Evolutionary conservation across 805 yeast species (phyloP).

Genomic region (Candida hungchunana): DNA sequence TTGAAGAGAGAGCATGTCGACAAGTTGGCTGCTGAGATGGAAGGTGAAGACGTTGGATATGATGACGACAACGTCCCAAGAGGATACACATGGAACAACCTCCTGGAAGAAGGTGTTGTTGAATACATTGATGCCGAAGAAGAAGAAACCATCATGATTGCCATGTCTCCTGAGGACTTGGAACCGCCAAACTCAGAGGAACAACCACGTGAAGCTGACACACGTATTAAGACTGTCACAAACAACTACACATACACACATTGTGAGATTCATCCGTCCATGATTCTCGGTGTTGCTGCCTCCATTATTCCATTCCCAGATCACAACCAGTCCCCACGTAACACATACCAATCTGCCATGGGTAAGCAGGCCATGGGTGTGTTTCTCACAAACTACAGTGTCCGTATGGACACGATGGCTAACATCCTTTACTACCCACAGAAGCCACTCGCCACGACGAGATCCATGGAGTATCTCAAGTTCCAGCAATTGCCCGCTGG

Average conservation of each 20-base stretch:
- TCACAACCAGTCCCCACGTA: conserved; percentile 99
- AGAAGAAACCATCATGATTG: conserved; percentile 97
- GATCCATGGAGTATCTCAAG: conserved; percentile 95
- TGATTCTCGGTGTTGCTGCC: conserved; percentile 98
- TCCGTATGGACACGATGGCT: conserved; percentile 99
- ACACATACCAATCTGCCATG: conserved; percentile 99
- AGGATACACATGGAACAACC: conserved; percentile 89
- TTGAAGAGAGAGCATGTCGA: conserved; percentile 82
- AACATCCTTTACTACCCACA: conserved; percentile 96
- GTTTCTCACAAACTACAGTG: conserved; percentile 87
- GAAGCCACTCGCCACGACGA: conserved; percentile 95
- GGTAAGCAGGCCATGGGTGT: conserved; percentile 99
- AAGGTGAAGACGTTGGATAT: conserved; percentile 32
- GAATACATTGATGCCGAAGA: conserved; percentile 99
- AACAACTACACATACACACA: conserved; percentile 88
- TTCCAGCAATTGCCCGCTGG: conserved; percentile 99
- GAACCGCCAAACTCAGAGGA: conserved; percentile 51
- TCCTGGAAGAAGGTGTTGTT: conserved; percentile 80
- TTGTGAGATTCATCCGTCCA: conserved; percentile 98
- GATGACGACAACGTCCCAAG: no score
- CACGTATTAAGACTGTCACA: conserved; percentile 74
- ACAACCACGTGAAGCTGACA: conserved; percentile 45
- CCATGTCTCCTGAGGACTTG: conserved; percentile 97
- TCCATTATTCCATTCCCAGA: conserved; percentile 99
- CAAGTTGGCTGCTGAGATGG: conserved; percentile 43